These are phyloP conservation scores for Tolypocladium capitatum DNA, from an alignment of 2,329 filamentous ascomycete genomes.

Conservation along the genomic window DNA sequence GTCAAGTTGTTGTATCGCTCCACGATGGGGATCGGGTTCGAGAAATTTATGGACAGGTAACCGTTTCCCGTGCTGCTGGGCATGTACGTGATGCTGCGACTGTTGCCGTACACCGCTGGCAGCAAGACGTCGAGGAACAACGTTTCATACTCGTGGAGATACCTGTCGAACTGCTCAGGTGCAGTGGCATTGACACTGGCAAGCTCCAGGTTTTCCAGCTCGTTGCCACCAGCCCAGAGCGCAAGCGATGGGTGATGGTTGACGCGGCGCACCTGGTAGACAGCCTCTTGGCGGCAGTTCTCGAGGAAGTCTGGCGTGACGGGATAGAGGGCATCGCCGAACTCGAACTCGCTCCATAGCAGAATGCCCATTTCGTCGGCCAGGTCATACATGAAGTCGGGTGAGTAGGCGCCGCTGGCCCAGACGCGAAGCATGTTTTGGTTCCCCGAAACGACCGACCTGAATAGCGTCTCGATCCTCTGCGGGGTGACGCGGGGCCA, in stretches of 20 bases:
- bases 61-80: slow-evolving; percentile 48
- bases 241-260: slow-evolving; percentile 47
- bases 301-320: slow-evolving; percentile 38
- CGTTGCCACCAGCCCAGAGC: slow-evolving; percentile 43
- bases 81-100: slow-evolving; percentile 45
- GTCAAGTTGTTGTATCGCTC: slow-evolving; percentile 42
- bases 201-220: slow-evolving; percentile 44
- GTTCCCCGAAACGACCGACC: slow-evolving; percentile 37
- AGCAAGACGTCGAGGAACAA: slow-evolving; percentile 42
- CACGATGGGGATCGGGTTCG: slow-evolving; percentile 35
- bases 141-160: slow-evolving; percentile 38
- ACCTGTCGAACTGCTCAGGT: slow-evolving; percentile 23
- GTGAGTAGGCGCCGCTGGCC: slow-evolving; percentile 45
- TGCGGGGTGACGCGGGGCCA: slow-evolving; percentile 33
- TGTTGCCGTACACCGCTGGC: slow-evolving; percentile 43
- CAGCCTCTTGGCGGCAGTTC: slow-evolving; percentile 40
- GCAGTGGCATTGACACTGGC: slow-evolving; percentile 20
- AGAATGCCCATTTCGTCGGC: slow-evolving; percentile 48
- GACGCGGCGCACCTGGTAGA: slow-evolving; percentile 46
- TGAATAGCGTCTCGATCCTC: slow-evolving; percentile 33
- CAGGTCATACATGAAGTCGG: slow-evolving; percentile 49
- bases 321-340: slow-evolving; percentile 47
- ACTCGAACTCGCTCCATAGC: slow-evolving; percentile 51
- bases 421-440: slow-evolving; percentile 54
- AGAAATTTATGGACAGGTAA: slow-evolving; percentile 40